Base-by-base conservation (phyloP, 176 grass and related monocot species). In the Carex pumila region DNA sequence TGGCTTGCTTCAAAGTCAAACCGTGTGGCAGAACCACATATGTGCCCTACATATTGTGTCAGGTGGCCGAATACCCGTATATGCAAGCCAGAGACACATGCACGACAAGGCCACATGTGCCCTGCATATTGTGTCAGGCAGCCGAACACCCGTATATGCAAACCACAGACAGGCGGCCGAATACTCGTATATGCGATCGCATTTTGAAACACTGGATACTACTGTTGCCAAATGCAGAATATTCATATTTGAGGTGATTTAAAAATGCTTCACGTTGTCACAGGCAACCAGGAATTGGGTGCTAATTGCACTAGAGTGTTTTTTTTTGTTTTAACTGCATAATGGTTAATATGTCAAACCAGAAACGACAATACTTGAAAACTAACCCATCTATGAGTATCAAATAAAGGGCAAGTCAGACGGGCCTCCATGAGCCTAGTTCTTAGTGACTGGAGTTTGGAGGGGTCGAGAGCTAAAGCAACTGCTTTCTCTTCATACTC, bases 401-500 rank as follows among this genome's bases (percentile, higher is more conserved):
- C 94, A 81, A 94, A 97, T 22, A 97, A 81, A 8, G 94, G 94
- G 63, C 94, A 97, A 21, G 90, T 87, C 89, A 97, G 76, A 12
- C 94, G 88, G n/a, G 71, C 86, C 75, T 73, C 82, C 91, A 94
- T 94, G 1, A 97, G 83, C 29, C 85, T 94, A 79, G 90, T 94
- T 62, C 84, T 89, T 71, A 97, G 59, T 50, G 84, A 71, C 67
- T 89, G 86, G 65, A 97, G 91, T 52, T 94, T 94, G 7, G 55
- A 60, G 1, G 89, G 91, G 72, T 97, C 88, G 68, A 81, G 58
- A n/a, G 94, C 91, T 56, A 97, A 83, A 22, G 75, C 68, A 64
- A 94, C 91, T 12, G 94, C 91, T 64, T 87, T 93, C 61, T 94
- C 90, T 89, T 97, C 94, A 15, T 97, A 97, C 53, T 97, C 90